Conservation (phyloP, 169 alveolate species). For the Plasmodium ovale region DNA sequence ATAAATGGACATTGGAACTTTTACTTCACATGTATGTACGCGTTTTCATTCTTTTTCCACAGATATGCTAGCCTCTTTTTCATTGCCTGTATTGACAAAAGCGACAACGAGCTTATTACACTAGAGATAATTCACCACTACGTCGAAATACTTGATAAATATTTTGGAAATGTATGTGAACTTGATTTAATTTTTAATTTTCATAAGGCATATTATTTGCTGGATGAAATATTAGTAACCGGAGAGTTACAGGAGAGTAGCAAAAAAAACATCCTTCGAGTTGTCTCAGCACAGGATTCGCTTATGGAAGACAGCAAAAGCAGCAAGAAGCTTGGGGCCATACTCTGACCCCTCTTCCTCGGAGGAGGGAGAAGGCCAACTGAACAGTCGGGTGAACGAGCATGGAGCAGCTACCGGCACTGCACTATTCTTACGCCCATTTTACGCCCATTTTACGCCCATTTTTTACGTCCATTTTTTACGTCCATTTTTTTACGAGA, state of each 20-base stretch:
- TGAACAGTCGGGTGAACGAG: no score
- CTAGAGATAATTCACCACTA: slow-evolving; percentile 97
- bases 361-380: no score
- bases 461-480: no score
- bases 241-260: slow-evolving; percentile 95
- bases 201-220: slow-evolving; percentile 94
- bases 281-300: slow-evolving; percentile 95
- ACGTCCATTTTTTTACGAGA: no score
- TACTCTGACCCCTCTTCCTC: no score
- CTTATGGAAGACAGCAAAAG: slow-evolving; percentile 93
- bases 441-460: no score
- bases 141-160: slow-evolving; percentile 98
- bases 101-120: slow-evolving; percentile 96
- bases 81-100: slow-evolving; percentile 96
- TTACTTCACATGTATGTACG: not conserved
- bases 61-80: slow-evolving; percentile 98
- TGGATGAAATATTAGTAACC: slow-evolving; percentile 92
- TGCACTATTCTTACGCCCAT: no score
- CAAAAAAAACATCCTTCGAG: slow-evolving; percentile 94
- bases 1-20: not conserved
- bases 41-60: not conserved
- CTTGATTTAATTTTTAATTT: slow-evolving; percentile 98
- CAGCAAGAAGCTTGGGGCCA: slow-evolving; percentile 43
- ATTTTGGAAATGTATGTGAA: slow-evolving; percentile 99
- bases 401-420: no score